Conservation (phyloP, 768 basidiomycete genomes). For the Tylopilus vinaceipallidus region DNA sequence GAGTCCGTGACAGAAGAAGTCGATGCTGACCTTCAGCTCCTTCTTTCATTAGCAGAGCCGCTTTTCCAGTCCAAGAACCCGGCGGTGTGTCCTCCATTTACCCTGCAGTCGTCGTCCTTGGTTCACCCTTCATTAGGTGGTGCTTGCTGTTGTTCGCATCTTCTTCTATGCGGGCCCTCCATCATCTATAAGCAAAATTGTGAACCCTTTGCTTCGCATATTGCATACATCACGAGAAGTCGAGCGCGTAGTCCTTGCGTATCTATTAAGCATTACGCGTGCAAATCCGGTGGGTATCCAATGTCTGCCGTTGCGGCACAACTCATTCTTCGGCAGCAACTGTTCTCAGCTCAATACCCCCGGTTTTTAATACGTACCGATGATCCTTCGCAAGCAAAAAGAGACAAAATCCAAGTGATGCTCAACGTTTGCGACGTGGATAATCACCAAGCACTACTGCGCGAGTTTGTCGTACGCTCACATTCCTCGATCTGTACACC, state of each 20-base stretch:
- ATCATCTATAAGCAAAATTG: slow-evolving; percentile 52
- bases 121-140: slow-evolving; percentile 51
- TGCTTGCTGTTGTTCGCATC: slow-evolving; percentile 69
- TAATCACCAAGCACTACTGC: slow-evolving; percentile 68
- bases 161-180: slow-evolving; percentile 73
- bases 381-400: slow-evolving; percentile 67
- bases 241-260: slow-evolving; percentile 70
- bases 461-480: slow-evolving; percentile 77
- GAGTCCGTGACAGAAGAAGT: slow-evolving; percentile 51
- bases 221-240: slow-evolving; percentile 68
- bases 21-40: slow-evolving; percentile 75
- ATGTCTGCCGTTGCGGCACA: not conserved
- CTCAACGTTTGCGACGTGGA: slow-evolving; percentile 61
- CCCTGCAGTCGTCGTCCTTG: not conserved
- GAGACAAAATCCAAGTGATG: slow-evolving; percentile 73
- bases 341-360: slow-evolving; percentile 61
- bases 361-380: slow-evolving; percentile 69
- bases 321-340: slow-evolving; percentile 22
- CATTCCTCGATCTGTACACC: not conserved
- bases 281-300: slow-evolving; percentile 57
- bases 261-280: slow-evolving; percentile 64
- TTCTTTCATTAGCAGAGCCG: slow-evolving; percentile 69
- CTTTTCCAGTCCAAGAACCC: slow-evolving; percentile 86
- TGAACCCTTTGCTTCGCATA: slow-evolving; percentile 73
- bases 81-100: slow-evolving; percentile 52